Evolutionary conservation across 306 rosid genomes (phyloP).

Genomic region (Elaeagnus macrophylla): DNA sequence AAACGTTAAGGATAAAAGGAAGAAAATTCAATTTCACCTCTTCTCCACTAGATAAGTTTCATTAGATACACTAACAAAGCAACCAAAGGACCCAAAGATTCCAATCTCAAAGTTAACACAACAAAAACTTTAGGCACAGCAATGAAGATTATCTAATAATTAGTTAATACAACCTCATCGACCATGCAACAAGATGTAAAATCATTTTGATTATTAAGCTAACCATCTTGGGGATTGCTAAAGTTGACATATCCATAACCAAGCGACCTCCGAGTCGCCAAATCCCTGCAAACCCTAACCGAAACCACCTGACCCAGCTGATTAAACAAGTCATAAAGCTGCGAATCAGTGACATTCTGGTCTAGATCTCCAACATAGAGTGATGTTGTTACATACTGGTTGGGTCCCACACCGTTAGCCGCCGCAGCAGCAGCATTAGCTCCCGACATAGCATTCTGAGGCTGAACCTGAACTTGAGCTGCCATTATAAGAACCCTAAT

Average conservation of each 20-base stretch:
- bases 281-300: slow-evolving; percentile 97
- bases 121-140: too few relatives aligned
- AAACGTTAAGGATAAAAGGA: too few relatives aligned
- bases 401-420: slow-evolving; percentile 37
- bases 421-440: slow-evolving; percentile 36
- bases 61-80: too few relatives aligned
- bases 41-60: too few relatives aligned
- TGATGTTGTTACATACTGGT: slow-evolving; percentile 82
- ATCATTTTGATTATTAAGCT: neutral
- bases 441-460: slow-evolving; percentile 59
- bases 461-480: slow-evolving; percentile 84
- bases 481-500: slow-evolving; percentile 25
- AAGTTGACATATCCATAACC: slow-evolving; percentile 95
- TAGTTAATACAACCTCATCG: too few relatives aligned
- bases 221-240: slow-evolving; percentile 72
- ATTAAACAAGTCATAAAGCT: slow-evolving; percentile 81
- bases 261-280: slow-evolving; percentile 75
- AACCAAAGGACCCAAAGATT: too few relatives aligned
- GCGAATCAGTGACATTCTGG: slow-evolving; percentile 65
- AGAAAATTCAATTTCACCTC: too few relatives aligned
- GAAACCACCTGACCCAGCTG: slow-evolving; percentile 92
- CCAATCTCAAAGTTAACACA: too few relatives aligned
- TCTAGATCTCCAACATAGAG: slow-evolving; percentile 97
- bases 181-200: too few relatives aligned
- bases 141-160: too few relatives aligned